These are phyloP conservation scores for Nakazawaea ambrosiae DNA, from an alignment of 805 yeast genomes.

Conservation along the genomic window DNA sequence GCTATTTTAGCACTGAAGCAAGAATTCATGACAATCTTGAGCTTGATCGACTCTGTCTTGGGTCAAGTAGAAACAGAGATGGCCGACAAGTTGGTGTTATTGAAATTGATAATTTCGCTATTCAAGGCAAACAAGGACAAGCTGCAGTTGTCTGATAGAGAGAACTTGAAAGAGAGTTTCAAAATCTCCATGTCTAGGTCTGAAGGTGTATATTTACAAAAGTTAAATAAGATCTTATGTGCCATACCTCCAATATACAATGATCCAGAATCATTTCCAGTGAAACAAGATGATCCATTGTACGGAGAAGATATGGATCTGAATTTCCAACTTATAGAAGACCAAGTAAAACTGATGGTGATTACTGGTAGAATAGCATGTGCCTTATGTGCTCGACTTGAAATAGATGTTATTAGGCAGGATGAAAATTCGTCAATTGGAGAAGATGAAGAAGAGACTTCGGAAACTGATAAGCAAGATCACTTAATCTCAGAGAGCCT, in stretches of 20 bases:
- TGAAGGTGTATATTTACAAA: neutral
- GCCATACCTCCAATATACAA: conserved; percentile 13
- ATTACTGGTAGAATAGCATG: conserved; percentile 29
- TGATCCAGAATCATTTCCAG: conserved; percentile 5
- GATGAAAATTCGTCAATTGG: neutral
- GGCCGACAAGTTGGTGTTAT: neutral
- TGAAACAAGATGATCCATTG: neutral
- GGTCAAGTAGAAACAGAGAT: neutral
- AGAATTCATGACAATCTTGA: conserved; percentile 20
- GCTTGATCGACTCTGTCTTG: conserved; percentile 13
- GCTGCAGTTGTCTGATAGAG: too few relatives aligned
- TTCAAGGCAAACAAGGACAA: neutral
- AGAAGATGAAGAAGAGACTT: conserved; percentile 7
- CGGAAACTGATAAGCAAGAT: too few relatives aligned
- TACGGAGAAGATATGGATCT: too few relatives aligned
- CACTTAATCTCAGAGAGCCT: too few relatives aligned
- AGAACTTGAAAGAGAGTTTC: too few relatives aligned
- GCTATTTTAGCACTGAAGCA: conserved; percentile 20
- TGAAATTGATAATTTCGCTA: neutral
- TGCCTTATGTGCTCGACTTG: conserved; percentile 26
- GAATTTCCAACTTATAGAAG: conserved; percentile 17
- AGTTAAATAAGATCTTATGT: conserved; percentile 12
- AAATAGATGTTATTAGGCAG: conserved; percentile 14
- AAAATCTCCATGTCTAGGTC: too few relatives aligned
- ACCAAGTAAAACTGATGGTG: conserved; percentile 18